phyloP scores from a whole-genome alignment of 805 yeast genomes.

The Kodamaea sagamina region DNA sequence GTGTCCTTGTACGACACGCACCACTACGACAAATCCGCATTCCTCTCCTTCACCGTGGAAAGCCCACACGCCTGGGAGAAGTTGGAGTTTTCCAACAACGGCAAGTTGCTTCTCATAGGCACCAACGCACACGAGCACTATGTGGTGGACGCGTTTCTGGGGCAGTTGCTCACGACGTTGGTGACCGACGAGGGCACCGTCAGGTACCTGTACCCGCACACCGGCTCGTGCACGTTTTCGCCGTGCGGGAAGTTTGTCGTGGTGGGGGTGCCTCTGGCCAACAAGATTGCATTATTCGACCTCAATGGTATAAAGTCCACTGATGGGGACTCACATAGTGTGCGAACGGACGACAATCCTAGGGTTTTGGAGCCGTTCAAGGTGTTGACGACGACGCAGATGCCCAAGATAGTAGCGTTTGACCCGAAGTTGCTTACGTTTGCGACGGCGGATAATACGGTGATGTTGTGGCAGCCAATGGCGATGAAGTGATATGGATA shows the following conservation, averaged over 20 bases:
- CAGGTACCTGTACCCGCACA: slow-evolving; percentile 32
- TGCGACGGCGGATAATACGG: slow-evolving; percentile 61
- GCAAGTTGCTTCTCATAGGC: slow-evolving; percentile 61
- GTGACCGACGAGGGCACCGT: slow-evolving; percentile 17
- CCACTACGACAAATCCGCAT: slow-evolving; percentile 56
- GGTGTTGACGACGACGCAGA: slow-evolving; percentile 27
- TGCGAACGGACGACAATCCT: slow-evolving; percentile 23
- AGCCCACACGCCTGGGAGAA: slow-evolving; percentile 28
- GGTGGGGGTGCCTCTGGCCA: slow-evolving; percentile 30
- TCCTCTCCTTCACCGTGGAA: slow-evolving; percentile 31
- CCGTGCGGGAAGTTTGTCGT: slow-evolving; percentile 44
- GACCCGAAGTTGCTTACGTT: slow-evolving; percentile 62
- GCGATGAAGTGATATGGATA: background rate
- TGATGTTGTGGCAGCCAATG: slow-evolving; percentile 39
- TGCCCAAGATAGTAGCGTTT: slow-evolving; percentile 55
- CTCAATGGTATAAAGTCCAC: slow-evolving; percentile 25
- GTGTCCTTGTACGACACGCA: slow-evolving; percentile 61
- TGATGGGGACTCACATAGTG: slow-evolving; percentile 21
- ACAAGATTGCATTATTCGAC: slow-evolving; percentile 33
- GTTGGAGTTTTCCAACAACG: slow-evolving; percentile 78
- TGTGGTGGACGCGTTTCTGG: slow-evolving; percentile 70
- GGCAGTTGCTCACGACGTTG: slow-evolving; percentile 43
- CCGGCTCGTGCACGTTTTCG: slow-evolving; percentile 38
- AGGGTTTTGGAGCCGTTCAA: slow-evolving; percentile 25
- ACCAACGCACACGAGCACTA: slow-evolving; percentile 56